Base-by-base conservation (phyloP, 2,329 filamentous ascomycete genomes). In the Aspergillus alliaceus region DNA sequence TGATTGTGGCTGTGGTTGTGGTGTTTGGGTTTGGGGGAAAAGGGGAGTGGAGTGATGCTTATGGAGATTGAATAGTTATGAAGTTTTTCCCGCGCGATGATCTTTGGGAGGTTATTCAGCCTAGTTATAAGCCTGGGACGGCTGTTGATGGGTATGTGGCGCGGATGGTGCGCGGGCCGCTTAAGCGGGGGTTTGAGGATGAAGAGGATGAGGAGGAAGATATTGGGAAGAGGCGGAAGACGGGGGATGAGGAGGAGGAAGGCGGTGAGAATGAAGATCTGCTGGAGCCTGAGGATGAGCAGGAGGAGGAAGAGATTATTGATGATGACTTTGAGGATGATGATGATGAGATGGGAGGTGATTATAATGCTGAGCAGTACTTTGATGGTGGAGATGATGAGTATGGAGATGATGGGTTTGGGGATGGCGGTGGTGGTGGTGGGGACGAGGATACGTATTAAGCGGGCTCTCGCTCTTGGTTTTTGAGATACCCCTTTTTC, bases 311-410 rank as follows among this genome's bases (percentile, higher is more conserved):
- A 40, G 80, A 83, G 58, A 78, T 83, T 31, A 77, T 81, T 6
- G 84, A 86, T 53, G 82, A 84, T 56, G 82, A 85, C 53, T 86
- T 84, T 60, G 81, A 84, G 44, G 82, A 84, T 24, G 84, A 86
- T 44, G 84, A 85, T 12, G 82, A 85, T 54, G 80, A 81, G 34
- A 80, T 81, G 72, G 82, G 79, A 5, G 84, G 83, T 4, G 85
- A 87, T 66, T 87, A 88, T 64, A 84, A 87, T 63, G 85, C 82
- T 1, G 85, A 88, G 64, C 80, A 87, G 60, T 87, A 88, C 75
- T 86, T 86, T 64, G 82, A 84, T 60, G 83, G 79, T 54, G 85
- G 85, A 6, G 85, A 82, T 50, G 79, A 80, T 49, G 79, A 80
- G 47, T 78, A 73, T 51, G 77, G 84, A 51, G 83, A 82, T 54